Conservation (phyloP, 139 green algal species). For the Chlorella vulgaris region DNA sequence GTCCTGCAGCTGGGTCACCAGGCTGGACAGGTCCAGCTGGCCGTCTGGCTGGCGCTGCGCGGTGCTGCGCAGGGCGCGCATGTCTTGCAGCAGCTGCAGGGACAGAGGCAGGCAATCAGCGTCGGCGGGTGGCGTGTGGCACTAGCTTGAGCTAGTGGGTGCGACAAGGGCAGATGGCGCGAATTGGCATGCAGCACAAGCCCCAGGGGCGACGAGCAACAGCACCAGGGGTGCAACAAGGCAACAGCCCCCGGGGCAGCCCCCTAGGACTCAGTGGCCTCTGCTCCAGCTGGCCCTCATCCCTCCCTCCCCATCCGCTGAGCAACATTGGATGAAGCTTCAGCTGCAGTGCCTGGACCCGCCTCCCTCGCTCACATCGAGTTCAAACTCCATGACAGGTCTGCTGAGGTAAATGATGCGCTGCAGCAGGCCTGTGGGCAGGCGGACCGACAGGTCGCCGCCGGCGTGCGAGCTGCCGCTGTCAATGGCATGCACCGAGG, state of each 20-base stretch:
- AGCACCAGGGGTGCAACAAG: background rate
- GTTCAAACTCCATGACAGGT: slow-evolving; percentile 42
- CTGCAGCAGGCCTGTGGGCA: slow-evolving; percentile 23
- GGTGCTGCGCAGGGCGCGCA: slow-evolving; percentile 7
- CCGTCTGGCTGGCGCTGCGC: slow-evolving; percentile 10
- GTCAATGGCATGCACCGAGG: background rate
- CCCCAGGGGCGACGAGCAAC: too few species aligned
- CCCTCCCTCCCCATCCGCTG: too few species aligned
- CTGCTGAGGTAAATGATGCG: slow-evolving; percentile 43
- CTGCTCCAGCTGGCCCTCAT: too few species aligned
- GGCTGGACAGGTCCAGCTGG: slow-evolving; percentile 10
- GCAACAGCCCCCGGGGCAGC: background rate
- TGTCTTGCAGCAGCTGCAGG: slow-evolving; percentile 42
- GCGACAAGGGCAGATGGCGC: too few species aligned
- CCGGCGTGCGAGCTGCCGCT: background rate
- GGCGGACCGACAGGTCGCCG: slow-evolving; percentile 11
- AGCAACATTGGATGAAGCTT: background rate
- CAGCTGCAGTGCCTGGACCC: background rate
- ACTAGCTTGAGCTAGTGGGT: too few species aligned
- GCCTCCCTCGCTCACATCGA: slow-evolving; percentile 24
- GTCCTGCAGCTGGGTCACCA: slow-evolving; percentile 28
- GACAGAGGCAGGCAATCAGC: background rate
- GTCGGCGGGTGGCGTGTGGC: background rate
- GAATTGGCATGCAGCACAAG: too few species aligned
- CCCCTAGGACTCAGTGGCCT: background rate